These are phyloP conservation scores for Saccharata proteae DNA, from an alignment of 2,329 filamentous ascomycete species.

Conservation along the genomic window DNA sequence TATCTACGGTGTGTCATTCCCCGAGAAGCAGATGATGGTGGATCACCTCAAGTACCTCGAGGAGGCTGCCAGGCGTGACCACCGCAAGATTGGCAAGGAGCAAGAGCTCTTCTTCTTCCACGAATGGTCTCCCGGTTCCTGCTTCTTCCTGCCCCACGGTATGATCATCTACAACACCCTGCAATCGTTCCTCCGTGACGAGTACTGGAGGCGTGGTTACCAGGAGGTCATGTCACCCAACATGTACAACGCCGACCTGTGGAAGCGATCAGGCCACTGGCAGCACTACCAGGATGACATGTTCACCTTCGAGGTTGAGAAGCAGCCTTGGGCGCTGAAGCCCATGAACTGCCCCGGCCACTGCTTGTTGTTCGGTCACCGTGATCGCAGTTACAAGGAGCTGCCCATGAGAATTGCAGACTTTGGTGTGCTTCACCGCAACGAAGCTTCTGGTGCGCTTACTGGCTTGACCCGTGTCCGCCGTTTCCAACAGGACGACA, in stretches of 20 bases:
- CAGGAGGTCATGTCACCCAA: conserved; percentile 92
- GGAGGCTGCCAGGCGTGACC: conserved; percentile 95
- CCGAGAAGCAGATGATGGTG: conserved; percentile 87
- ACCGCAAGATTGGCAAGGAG: conserved; percentile 84
- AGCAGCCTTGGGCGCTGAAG: conserved; percentile 76
- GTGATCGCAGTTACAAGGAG: conserved; percentile 64
- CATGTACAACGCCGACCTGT: conserved; percentile 87
- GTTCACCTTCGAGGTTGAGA: conserved; percentile 77
- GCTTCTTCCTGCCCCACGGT: conserved; percentile 86
- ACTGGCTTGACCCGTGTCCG: conserved; percentile 74
- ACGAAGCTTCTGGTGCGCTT: conserved; percentile 71
- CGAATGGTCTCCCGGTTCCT: conserved; percentile 81
- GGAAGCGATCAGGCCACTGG: conserved; percentile 95
- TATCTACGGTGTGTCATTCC: conserved; percentile 94
- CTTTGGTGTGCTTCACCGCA: conserved; percentile 76
- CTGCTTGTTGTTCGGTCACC: conserved; percentile 68
- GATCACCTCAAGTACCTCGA: conserved; percentile 93
- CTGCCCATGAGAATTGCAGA: conserved; percentile 76
- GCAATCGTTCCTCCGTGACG: conserved; percentile 64
- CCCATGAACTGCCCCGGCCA: conserved; percentile 95
- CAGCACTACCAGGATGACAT: conserved; percentile 71
- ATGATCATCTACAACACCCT: conserved; percentile 88
- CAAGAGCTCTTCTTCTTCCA: conserved; percentile 98
- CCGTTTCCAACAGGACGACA: conserved; percentile 82
- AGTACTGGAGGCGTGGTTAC: conserved; percentile 91